Percentiles rank a stretch among this genome's conserved stretches.
Evolutionary conservation across 768 basidiomycete genomes (phyloP).

Genomic region (Macrocybe gigantea): DNA sequence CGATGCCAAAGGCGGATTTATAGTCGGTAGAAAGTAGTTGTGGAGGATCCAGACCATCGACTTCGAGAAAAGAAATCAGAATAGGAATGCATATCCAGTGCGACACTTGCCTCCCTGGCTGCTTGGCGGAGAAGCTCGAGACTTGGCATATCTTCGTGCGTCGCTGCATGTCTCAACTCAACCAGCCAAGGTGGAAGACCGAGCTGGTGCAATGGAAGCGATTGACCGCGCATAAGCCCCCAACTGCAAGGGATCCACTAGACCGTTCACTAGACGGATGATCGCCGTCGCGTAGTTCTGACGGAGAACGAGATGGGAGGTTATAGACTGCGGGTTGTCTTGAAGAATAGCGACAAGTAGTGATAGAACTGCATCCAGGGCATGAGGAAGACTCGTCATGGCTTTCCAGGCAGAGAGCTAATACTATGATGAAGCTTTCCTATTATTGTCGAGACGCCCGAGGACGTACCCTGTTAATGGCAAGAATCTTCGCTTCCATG

Average conservation of each 20-base stretch:
- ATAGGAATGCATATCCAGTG: not conserved
- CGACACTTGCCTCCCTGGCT: slow-evolving; percentile 51
- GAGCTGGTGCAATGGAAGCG: slow-evolving; percentile 80
- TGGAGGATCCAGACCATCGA: slow-evolving; percentile 78
- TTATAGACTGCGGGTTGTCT: slow-evolving; percentile 30
- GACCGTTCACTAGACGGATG: slow-evolving; percentile 87
- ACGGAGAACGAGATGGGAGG: slow-evolving; percentile 48
- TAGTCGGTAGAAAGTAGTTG: slow-evolving; percentile 79
- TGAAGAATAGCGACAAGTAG: slow-evolving; percentile 55
- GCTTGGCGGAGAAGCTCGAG: slow-evolving; percentile 75
- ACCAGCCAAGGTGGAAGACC: slow-evolving; percentile 87
- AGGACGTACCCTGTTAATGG: slow-evolving; percentile 58
- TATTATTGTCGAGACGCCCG: not conserved
- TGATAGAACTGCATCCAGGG: slow-evolving; percentile 67
- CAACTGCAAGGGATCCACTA: slow-evolving; percentile 90
- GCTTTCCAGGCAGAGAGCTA: slow-evolving; percentile 79
- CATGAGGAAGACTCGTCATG: slow-evolving; percentile 73
- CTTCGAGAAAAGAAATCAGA: slow-evolving; percentile 29
- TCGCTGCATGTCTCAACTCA: slow-evolving; percentile 89
- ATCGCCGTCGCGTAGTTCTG: slow-evolving; percentile 79
- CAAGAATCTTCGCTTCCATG: slow-evolving; percentile 44
- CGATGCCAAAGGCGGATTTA: slow-evolving; percentile 43
- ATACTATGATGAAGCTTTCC: slow-evolving; percentile 7
- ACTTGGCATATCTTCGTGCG: slow-evolving; percentile 91
- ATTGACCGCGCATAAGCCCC: slow-evolving; percentile 90